phyloP scores from a whole-genome alignment of 1,284 basidiomycete genomes.

The Puccinia novopanici region DNA sequence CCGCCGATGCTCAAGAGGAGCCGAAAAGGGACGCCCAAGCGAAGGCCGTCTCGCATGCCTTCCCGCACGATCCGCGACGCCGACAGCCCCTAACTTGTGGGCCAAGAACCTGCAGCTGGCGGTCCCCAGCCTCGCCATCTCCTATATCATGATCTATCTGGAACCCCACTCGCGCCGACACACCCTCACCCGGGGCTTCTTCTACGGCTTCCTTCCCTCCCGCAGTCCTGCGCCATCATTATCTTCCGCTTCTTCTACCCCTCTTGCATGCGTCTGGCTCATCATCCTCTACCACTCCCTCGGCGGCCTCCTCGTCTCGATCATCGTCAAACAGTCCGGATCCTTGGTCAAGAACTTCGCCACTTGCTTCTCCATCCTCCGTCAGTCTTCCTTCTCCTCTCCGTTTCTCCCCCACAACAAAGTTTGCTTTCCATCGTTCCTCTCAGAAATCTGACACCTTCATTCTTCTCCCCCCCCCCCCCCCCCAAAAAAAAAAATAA shows the following conservation, averaged over 20 bases:
- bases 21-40: neutral
- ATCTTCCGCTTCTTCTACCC: neutral
- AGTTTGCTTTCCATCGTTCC: too few species aligned
- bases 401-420: too few species aligned
- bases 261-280: conserved; percentile 8
- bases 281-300: conserved; percentile 41
- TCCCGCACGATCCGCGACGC: neutral
- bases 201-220: conserved; percentile 18
- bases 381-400: conserved; percentile 13
- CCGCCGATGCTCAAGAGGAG: neutral
- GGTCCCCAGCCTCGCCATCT: conserved; percentile 1
- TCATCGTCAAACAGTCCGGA: conserved; percentile 33
- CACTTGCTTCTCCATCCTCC: conserved; percentile 29
- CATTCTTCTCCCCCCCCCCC: too few species aligned
- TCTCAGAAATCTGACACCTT: neutral
- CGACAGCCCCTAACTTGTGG: conserved; percentile 11
- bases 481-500: neutral
- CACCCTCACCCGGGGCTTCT: conserved; percentile 2
- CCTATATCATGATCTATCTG: conserved; percentile 35
- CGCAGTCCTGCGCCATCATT: neutral
- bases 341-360: conserved; percentile 38
- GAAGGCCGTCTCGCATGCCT: neutral
- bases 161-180: conserved; percentile 13
- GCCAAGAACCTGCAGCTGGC: conserved; percentile 31
- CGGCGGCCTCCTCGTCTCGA: conserved; percentile 44